These are phyloP conservation scores for Debaryomyces prosopidis DNA, from an alignment of 805 yeast genomes.

Conservation along the genomic window DNA sequence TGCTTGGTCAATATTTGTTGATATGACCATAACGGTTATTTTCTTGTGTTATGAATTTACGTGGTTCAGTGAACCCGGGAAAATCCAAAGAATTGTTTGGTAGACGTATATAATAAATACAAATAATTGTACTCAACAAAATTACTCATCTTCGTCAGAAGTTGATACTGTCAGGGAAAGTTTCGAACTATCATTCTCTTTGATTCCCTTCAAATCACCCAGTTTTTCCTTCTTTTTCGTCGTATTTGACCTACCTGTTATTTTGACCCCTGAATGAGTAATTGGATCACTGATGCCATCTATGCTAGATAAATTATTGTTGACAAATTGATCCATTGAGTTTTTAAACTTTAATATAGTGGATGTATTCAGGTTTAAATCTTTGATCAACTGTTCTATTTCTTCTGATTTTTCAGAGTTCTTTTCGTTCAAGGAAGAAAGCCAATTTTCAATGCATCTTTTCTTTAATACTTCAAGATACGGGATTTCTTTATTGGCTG, in stretches of 20 bases:
- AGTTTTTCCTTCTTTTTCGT: not conserved
- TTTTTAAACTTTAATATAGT: constrained; percentile 19
- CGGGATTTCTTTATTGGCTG: constrained; percentile 41
- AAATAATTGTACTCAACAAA: not conserved
- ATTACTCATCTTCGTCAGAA: not conserved
- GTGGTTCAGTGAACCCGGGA: constrained; percentile 64
- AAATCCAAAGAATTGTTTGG: constrained; percentile 86
- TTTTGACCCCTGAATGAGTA: not conserved
- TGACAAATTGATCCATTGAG: constrained; percentile 32
- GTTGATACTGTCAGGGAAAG: not conserved
- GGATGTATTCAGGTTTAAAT: constrained; percentile 20
- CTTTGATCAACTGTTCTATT: constrained; percentile 12
- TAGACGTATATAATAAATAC: constrained; percentile 26
- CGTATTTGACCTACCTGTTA: not conserved
- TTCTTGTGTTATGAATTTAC: constrained; percentile 63
- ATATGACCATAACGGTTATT: constrained; percentile 50
- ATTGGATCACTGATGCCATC: constrained; percentile 11
- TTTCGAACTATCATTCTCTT: not conserved
- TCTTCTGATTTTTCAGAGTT: constrained; percentile 14
- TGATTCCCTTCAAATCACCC: not conserved
- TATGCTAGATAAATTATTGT: constrained; percentile 25
- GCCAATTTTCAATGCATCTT: constrained; percentile 36
- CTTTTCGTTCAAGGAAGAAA: constrained; percentile 19
- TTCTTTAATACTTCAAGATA: constrained; percentile 43
- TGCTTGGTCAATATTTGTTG: constrained; percentile 59